Evolutionary conservation across 2,329 filamentous ascomycete species (phyloP), one percentile per base, ranked within the genome.

Genomic region (Lecanicillium sp.): DNA sequence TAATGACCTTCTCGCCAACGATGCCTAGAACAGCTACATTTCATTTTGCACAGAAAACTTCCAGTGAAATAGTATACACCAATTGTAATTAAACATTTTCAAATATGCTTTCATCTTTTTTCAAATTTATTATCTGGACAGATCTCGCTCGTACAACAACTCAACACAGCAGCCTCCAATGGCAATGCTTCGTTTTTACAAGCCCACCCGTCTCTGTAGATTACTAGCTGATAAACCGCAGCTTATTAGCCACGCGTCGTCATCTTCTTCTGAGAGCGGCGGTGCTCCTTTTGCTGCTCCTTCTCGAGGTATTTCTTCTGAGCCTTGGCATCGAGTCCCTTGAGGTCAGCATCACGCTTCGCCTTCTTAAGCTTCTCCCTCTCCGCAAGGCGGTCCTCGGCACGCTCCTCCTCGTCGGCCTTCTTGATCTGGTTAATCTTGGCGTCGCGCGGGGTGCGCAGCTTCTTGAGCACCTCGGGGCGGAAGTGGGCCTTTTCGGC

Each of bases 231-330:
- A 27, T 36, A 18, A 34, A 27, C 25, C 11, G n/a, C 5, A 16
- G 19, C 38, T 49, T 64, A n/a, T n/a, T n/a, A 77, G 20, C 57
- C 73, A 29, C 73, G 65, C 48, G 67, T 57, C 6, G 72, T 77
- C 58, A 66, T 62, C 62, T 68, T 73, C 66, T 73, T 77, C 48
- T 67, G 62, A 20, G 59, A 59, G 60, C 67, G 73, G 52, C 72
- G 71, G 54, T 72, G 43, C 62, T 83, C 82, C 73, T 82, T 85
- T 57, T 87, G 82, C 51, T 73, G 77, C 70, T 90, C 85, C 62
- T 79, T 83, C 51, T 89, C 85, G 40, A 90, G 71, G 58, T 80
- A 90, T 66, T 86, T 88, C 70, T 85, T 85, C 71, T 90, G 85
- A 44, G 84, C 83, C 62, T 89, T 87, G 40, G 85, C 84, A 52